phyloP scores from a whole-genome alignment of 306 rosid genomes.

The Leucaena leucocephala region DNA sequence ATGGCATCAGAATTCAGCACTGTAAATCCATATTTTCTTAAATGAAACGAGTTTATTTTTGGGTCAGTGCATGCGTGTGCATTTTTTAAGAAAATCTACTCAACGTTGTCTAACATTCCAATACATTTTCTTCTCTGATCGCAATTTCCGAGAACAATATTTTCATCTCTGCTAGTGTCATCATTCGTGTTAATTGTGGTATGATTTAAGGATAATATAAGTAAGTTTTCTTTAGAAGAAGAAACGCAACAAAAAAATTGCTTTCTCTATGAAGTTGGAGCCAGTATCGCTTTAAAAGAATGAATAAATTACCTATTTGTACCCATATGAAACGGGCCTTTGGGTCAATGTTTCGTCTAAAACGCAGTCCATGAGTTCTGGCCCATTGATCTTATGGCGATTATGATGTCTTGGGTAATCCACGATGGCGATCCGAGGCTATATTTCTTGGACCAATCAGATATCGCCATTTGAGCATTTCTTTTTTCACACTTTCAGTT shows the following conservation, averaged over 20 bases:
- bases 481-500: not conserved
- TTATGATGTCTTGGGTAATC: not conserved
- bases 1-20: not conserved
- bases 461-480: not conserved
- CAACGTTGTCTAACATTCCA: not conserved
- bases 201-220: too few species aligned
- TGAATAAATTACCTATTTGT: too few species aligned
- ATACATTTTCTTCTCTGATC: too few species aligned
- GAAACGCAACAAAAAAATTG: too few species aligned
- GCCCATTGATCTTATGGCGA: not conserved
- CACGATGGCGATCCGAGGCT: not conserved
- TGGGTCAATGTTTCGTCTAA: not conserved
- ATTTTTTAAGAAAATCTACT: not conserved
- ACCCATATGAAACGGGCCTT: too few species aligned
- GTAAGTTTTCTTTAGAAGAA: too few species aligned
- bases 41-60: not conserved
- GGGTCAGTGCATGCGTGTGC: not conserved
- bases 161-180: too few species aligned
- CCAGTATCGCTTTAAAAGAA: too few species aligned
- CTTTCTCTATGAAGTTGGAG: too few species aligned
- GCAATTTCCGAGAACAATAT: too few species aligned
- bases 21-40: slow-evolving; percentile 14
- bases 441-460: not conserved
- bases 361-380: not conserved
- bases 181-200: too few species aligned